Percentiles rank a stretch among this genome's conserved stretches.
phyloP scores from a whole-genome alignment of 2,329 filamentous ascomycete species.

The Aspergillus sp. region DNA sequence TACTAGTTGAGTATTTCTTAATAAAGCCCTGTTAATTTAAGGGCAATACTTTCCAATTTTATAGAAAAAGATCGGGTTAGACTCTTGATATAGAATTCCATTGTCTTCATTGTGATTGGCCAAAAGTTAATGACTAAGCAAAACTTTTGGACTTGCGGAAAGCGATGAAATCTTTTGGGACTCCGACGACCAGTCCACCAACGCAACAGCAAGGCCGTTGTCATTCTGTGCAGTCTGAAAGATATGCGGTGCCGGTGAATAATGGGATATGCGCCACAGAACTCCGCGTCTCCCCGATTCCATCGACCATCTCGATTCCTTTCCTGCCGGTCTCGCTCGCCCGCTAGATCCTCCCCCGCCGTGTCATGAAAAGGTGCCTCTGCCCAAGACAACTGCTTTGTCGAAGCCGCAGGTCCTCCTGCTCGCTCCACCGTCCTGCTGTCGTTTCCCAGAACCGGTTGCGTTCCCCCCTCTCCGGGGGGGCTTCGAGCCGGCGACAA shows the following conservation, averaged over 20 bases:
- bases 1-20: no score
- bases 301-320: conserved; percentile 23
- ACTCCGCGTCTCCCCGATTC: conserved; percentile 11
- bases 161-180: no score
- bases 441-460: conserved; percentile 1
- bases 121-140: no score
- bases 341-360: conserved; percentile 18
- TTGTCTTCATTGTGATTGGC: no score
- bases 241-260: conserved; percentile 11
- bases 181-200: neutral
- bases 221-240: neutral
- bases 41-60: no score
- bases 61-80: no score
- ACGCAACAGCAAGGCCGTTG: neutral
- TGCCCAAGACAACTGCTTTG: conserved; percentile 28
- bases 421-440: conserved; percentile 8
- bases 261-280: conserved; percentile 23
- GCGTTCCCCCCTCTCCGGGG: conserved; percentile 4
- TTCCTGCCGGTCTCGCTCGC: conserved; percentile 19
- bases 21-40: no score
- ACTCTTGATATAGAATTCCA: no score
- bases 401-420: conserved; percentile 23
- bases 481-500: conserved; percentile 10
- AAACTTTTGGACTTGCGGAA: no score
- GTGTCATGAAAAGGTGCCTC: conserved; percentile 40